Conservation (phyloP, 306 rosid genomes). For the Cucurbita argyrosperma region DNA sequence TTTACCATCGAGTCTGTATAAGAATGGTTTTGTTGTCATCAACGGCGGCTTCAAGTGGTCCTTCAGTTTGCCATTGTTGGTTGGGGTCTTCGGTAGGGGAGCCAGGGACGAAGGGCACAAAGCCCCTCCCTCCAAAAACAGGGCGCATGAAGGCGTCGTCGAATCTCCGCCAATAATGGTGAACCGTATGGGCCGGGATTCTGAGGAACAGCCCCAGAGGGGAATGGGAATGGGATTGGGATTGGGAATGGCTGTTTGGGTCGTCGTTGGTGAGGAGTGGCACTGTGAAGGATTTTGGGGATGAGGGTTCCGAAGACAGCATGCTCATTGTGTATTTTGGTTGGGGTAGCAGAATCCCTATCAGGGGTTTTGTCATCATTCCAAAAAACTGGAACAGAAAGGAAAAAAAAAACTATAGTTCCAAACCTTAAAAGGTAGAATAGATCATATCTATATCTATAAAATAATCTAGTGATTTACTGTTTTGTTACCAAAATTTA, state of each 20-base stretch:
- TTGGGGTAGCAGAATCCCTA: slow-evolving; percentile 64
- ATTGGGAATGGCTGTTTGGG: neutral
- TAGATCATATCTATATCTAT: too few species aligned
- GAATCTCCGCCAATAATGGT: slow-evolving; percentile 79
- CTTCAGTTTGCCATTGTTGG: slow-evolving; percentile 29
- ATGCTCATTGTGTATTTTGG: slow-evolving; percentile 30
- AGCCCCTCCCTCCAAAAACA: slow-evolving; percentile 84
- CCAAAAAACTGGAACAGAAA: slow-evolving; percentile 56
- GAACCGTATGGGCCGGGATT: slow-evolving; percentile 47
- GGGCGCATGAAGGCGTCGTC: slow-evolving; percentile 87
- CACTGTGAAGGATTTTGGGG: slow-evolving; percentile 45
- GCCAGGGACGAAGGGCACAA: slow-evolving; percentile 70
- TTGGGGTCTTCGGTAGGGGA: slow-evolving; percentile 50
- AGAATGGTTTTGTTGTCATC: neutral
- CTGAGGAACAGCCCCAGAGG: slow-evolving; percentile 44
- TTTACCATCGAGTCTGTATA: neutral
- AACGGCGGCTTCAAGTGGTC: neutral
- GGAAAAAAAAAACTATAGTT: neutral
- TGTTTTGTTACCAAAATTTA: too few species aligned
- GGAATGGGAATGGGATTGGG: neutral
- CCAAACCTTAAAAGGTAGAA: too few species aligned
- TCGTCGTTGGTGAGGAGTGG: slow-evolving; percentile 47
- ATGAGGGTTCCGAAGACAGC: slow-evolving; percentile 43
- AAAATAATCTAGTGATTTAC: too few species aligned
- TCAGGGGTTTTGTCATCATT: slow-evolving; percentile 78